Conservation (phyloP, 768 basidiomycete species). For the Amanita rubescens region DNA sequence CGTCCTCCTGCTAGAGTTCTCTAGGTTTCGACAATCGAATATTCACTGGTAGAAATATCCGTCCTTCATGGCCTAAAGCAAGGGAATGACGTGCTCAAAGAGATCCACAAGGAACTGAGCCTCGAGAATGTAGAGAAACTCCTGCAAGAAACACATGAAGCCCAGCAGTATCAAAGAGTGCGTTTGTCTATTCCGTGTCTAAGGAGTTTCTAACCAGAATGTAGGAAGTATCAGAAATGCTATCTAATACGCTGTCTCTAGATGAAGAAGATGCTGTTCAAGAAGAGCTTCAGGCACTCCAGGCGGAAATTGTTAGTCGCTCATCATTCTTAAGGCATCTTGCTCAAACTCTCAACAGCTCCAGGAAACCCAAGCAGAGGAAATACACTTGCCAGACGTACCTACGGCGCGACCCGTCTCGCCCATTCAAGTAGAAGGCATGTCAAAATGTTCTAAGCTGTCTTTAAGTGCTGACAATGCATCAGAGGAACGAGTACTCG, state of each 20-base stretch:
- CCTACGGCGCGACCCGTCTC: slow-evolving; percentile 40
- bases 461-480: background rate
- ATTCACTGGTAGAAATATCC: slow-evolving; percentile 88
- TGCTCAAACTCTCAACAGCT: slow-evolving; percentile 19
- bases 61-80: slow-evolving; percentile 89
- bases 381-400: slow-evolving; percentile 42
- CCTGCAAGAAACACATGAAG: slow-evolving; percentile 89
- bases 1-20: background rate
- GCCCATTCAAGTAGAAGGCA: slow-evolving; percentile 24
- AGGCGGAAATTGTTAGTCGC: slow-evolving; percentile 51
- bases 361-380: slow-evolving; percentile 19
- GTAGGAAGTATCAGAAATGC: slow-evolving; percentile 88
- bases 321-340: background rate
- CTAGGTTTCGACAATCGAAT: slow-evolving; percentile 95
- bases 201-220: slow-evolving; percentile 6
- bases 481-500: background rate
- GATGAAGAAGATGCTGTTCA: slow-evolving; percentile 96
- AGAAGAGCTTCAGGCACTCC: slow-evolving; percentile 64
- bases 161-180: slow-evolving; percentile 85
- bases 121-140: slow-evolving; percentile 90
- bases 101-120: slow-evolving; percentile 92
- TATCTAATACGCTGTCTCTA: slow-evolving; percentile 70
- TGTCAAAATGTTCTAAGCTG: background rate
- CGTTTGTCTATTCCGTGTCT: background rate
- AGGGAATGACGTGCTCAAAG: slow-evolving; percentile 87